Conservation (phyloP, 2,329 filamentous ascomycete species). For the Sporothrix euskadiensis region DNA sequence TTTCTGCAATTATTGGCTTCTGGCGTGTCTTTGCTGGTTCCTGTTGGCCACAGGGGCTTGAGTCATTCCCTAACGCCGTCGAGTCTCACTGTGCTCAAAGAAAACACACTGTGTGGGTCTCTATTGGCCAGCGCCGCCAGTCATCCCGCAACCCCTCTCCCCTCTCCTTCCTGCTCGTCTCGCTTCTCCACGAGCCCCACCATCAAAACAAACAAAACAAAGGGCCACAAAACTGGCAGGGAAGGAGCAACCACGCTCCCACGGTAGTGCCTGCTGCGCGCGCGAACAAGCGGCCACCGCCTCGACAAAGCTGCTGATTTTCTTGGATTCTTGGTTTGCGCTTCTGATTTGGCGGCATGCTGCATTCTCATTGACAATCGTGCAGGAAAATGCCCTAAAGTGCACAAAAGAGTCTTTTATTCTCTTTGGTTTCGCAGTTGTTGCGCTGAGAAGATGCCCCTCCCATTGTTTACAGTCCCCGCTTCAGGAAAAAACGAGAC, state of each 20-base stretch:
- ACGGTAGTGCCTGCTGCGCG: background rate
- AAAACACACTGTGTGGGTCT: constrained; percentile 20
- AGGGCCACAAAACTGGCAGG: constrained; percentile 1
- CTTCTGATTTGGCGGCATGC: background rate
- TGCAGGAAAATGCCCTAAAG: background rate
- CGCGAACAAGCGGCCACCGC: background rate
- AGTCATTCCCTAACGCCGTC: constrained; percentile 14
- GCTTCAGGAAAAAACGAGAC: constrained; percentile 8
- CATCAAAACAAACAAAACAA: constrained; percentile 32
- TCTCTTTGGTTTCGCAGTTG: background rate
- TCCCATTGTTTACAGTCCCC: constrained; percentile 19
- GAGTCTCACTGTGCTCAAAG: background rate
- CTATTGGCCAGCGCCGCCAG: background rate
- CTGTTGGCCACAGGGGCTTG: constrained; percentile 7
- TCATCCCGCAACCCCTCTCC: constrained; percentile 24
- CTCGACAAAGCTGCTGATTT: background rate
- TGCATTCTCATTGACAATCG: background rate
- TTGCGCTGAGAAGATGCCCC: background rate
- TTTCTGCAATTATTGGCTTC: background rate
- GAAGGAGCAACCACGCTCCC: background rate
- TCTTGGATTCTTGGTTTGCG: background rate
- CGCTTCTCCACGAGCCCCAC: constrained; percentile 24
- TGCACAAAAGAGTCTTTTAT: background rate
- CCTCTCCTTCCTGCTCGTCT: constrained; percentile 1
- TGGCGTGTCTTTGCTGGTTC: background rate